phyloP scores from a whole-genome alignment of 2,329 filamentous ascomycete species.

The Fusarium sulawesiense region DNA sequence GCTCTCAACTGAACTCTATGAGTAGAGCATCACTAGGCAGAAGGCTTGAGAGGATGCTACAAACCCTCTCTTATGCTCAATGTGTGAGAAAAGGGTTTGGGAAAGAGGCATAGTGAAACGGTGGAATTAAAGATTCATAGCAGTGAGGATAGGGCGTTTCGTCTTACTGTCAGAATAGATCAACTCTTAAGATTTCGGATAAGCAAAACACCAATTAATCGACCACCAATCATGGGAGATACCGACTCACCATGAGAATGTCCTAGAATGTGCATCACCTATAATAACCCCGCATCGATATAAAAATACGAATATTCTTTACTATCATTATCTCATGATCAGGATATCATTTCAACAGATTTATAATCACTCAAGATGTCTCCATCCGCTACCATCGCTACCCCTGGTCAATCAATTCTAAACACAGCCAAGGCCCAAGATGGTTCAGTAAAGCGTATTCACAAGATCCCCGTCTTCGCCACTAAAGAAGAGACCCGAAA shows the following conservation, averaged over 20 bases:
- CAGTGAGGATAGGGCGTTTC: background rate
- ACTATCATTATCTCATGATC: background rate
- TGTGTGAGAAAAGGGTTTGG: background rate
- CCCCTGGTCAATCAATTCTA: conserved; percentile 9
- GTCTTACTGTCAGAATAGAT: background rate
- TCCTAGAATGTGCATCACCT: background rate
- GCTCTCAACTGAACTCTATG: background rate
- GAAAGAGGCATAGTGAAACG: background rate
- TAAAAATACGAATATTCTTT: background rate
- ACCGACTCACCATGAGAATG: conserved; percentile 6
- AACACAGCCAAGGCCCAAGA: conserved; percentile 22
- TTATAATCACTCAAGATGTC: conserved; percentile 20
- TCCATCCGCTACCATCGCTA: conserved; percentile 16
- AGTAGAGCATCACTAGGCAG: background rate
- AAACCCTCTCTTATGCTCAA: background rate
- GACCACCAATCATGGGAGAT: conserved; percentile 21
- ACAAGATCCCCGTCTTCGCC: conserved; percentile 35
- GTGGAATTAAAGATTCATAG: background rate
- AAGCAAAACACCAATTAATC: conserved; percentile 2
- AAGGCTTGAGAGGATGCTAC: background rate
- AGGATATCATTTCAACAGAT: background rate
- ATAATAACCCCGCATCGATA: conserved; percentile 10
- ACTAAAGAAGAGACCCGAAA: conserved; percentile 41
- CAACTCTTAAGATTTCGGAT: background rate
- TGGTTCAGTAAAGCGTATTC: conserved; percentile 32